Evolutionary conservation across 2,329 filamentous ascomycete species (phyloP).

Genomic region (Botrytis deweyae): DNA sequence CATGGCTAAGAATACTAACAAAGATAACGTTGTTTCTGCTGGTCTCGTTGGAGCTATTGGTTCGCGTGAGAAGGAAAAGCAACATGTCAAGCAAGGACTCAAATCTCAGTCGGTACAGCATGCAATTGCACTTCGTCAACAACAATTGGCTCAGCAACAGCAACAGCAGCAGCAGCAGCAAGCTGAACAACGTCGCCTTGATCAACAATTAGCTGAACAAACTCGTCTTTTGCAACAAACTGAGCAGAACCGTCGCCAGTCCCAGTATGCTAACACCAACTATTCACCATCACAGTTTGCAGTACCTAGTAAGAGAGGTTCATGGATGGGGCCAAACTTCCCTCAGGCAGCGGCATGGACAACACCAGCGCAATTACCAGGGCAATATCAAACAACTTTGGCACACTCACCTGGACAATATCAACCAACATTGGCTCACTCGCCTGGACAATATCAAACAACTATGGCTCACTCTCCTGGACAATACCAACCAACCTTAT

Average conservation of each 20-base stretch:
- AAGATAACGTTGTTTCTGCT: constrained; percentile 47
- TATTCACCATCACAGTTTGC: constrained; percentile 31
- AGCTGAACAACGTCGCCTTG: constrained; percentile 57
- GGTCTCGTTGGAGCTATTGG: constrained; percentile 79
- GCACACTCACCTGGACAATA: neutral
- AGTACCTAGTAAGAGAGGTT: constrained; percentile 37
- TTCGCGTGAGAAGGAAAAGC: constrained; percentile 73
- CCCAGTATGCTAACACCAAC: constrained; percentile 33
- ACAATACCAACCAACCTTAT: constrained; percentile 9
- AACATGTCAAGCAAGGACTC: constrained; percentile 66
- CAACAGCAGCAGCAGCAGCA: constrained; percentile 27
- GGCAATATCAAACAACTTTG: neutral
- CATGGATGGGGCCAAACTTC: constrained; percentile 38
- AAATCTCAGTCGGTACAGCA: constrained; percentile 71
- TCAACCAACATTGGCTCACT: constrained; percentile 1
- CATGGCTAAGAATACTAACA: constrained; percentile 48
- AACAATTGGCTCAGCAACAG: constrained; percentile 43
- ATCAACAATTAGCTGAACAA: constrained; percentile 44
- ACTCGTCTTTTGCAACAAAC: constrained; percentile 50
- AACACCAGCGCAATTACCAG: constrained; percentile 26
- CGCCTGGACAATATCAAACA: neutral
- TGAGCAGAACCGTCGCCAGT: constrained; percentile 28
- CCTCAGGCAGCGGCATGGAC: constrained; percentile 42
- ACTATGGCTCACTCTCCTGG: constrained; percentile 11
- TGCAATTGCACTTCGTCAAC: constrained; percentile 68